Evolutionary conservation across 202 grass and related monocot species (phyloP).

Genomic region (Carex arenaria): DNA sequence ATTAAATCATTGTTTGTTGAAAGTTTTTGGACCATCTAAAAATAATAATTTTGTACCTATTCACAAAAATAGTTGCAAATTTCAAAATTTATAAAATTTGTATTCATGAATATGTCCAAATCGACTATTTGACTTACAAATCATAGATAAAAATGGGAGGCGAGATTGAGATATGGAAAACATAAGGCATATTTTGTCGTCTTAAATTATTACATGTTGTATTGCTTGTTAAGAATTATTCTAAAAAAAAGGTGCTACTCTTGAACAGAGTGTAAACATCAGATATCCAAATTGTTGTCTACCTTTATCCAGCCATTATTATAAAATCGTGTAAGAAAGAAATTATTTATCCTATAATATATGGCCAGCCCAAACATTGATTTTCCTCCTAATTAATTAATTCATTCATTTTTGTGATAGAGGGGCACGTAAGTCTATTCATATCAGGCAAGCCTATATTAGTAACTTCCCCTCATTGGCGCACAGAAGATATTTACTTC

Average conservation of each 20-base stretch:
- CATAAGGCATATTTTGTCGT: neutral
- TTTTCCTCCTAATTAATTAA: neutral
- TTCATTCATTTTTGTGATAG: neutral
- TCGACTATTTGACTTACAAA: too few species aligned
- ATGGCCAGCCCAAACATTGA: neutral
- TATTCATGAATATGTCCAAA: too few species aligned
- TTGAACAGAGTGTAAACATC: neutral
- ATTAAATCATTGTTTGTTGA: too few species aligned
- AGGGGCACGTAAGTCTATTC: slow-evolving; percentile 9
- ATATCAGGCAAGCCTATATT: neutral
- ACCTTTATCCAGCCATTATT: neutral
- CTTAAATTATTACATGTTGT: neutral
- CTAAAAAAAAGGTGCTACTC: neutral
- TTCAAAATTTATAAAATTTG: too few species aligned
- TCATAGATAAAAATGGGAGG: too few species aligned
- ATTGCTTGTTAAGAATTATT: too few species aligned
- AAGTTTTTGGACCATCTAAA: too few species aligned
- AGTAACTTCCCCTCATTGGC: neutral
- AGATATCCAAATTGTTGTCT: neutral
- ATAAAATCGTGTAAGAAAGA: neutral
- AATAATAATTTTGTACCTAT: too few species aligned
- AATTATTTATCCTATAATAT: neutral
- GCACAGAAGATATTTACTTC: slow-evolving; percentile 3
- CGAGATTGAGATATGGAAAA: too few species aligned
- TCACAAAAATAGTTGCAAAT: too few species aligned